These are phyloP conservation scores for Claviceps sp. DNA, from an alignment of 2,329 filamentous ascomycete species.

Conservation along the genomic window DNA sequence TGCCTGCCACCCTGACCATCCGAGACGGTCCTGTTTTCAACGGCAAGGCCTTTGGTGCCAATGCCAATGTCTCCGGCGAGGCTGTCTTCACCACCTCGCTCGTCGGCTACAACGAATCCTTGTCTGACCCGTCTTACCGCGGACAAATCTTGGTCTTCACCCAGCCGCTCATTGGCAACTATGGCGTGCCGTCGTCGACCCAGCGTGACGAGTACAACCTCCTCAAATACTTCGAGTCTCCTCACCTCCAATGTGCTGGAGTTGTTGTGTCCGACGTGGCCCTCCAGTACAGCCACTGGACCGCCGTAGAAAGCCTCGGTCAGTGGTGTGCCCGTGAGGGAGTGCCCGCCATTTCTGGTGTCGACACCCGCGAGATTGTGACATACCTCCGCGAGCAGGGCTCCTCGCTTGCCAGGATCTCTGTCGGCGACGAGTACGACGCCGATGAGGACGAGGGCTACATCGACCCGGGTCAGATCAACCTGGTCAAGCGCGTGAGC, in stretches of 20 bases:
- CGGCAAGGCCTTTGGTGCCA: conserved; percentile 91
- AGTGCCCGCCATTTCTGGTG: conserved; percentile 88
- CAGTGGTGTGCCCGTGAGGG: conserved; percentile 96
- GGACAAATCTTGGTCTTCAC: conserved; percentile 94
- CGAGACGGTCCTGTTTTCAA: conserved; percentile 92
- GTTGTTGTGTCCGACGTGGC: conserved; percentile 94
- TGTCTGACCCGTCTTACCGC: conserved; percentile 77
- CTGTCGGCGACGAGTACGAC: conserved; percentile 94
- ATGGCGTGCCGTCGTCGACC: conserved; percentile 83
- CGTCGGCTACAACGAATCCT: conserved; percentile 92
- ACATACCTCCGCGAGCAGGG: conserved; percentile 92
- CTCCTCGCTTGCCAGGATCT: conserved; percentile 88
- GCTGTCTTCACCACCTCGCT: conserved; percentile 97
- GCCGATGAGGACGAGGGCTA: conserved; percentile 96
- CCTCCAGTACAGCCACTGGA: conserved; percentile 94
- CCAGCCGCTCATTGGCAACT: conserved; percentile 92
- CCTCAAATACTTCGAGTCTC: conserved; percentile 95
- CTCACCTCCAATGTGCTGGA: conserved; percentile 90
- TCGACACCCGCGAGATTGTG: conserved; percentile 93
- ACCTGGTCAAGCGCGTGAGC: conserved; percentile 89
- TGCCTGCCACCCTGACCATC: conserved; percentile 78
- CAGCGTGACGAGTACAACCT: conserved; percentile 79
- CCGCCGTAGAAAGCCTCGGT: conserved; percentile 82
- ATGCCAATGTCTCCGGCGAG: conserved; percentile 92
- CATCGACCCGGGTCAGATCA: conserved; percentile 89